Conservation (phyloP, 2,329 filamentous ascomycete species). For the Colletotrichum camelliae region DNA sequence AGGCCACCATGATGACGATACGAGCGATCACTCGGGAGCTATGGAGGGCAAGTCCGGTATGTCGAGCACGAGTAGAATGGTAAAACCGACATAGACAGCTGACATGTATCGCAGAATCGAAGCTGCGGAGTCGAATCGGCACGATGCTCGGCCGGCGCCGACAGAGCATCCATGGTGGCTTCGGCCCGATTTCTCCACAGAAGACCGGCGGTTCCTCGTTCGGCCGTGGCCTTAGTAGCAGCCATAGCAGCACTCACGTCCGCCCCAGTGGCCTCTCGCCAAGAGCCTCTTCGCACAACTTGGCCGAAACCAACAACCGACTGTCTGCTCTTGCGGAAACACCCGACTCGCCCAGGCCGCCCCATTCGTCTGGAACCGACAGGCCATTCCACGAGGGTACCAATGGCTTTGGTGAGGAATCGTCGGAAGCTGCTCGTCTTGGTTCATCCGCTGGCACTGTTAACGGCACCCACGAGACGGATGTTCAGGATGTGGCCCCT, state of each 20-base stretch:
- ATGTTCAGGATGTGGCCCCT: constrained; percentile 56
- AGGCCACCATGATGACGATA: constrained; percentile 40
- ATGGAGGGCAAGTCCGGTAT: constrained; percentile 29
- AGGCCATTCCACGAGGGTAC: constrained; percentile 46
- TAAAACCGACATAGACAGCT: constrained; percentile 9
- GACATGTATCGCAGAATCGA: constrained; percentile 51
- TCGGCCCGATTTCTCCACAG: constrained; percentile 59
- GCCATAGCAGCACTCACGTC: constrained; percentile 59
- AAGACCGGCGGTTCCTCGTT: constrained; percentile 60
- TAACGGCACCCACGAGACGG: constrained; percentile 53
- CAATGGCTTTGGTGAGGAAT: constrained; percentile 48
- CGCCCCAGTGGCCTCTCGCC: constrained; percentile 53
- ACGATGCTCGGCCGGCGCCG: constrained; percentile 72
- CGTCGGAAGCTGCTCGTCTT: constrained; percentile 33
- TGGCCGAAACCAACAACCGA: constrained; percentile 57
- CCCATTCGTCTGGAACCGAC: constrained; percentile 28
- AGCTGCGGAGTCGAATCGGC: constrained; percentile 67
- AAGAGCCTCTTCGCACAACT: constrained; percentile 63
- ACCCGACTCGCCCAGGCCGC: constrained; percentile 43
- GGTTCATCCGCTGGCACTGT: constrained; percentile 38
- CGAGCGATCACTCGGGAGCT: constrained; percentile 49
- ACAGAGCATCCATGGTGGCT: constrained; percentile 70
- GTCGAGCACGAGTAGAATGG: background rate
- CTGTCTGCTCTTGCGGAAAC: constrained; percentile 65
- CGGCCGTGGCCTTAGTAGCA: constrained; percentile 63